Conservation (phyloP, 768 basidiomycete genomes). For the Lactarius trivialis region DNA sequence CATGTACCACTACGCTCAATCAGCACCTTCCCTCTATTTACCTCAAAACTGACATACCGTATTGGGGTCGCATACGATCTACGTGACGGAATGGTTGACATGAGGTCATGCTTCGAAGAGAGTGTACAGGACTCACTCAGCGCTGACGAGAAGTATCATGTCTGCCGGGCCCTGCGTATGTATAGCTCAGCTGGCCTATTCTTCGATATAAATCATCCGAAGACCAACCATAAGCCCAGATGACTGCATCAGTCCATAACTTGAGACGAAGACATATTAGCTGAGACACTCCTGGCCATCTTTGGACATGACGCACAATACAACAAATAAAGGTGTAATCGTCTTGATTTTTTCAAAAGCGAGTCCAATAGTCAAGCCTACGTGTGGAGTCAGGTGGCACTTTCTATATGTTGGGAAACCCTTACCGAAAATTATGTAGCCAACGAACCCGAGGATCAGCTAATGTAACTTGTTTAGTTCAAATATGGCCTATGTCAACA, state of each 20-base stretch:
- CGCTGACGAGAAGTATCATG: constrained; percentile 59
- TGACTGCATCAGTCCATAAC: constrained; percentile 68
- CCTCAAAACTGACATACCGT: constrained; percentile 33
- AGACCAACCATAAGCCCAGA: neutral
- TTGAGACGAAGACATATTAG: constrained; percentile 22
- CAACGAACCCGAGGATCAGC: constrained; percentile 65
- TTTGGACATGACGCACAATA: constrained; percentile 43
- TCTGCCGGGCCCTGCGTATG: constrained; percentile 55
- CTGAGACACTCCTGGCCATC: neutral
- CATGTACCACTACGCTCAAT: constrained; percentile 46
- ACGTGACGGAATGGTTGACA: neutral
- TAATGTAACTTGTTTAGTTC: constrained; percentile 24
- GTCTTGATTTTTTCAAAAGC: constrained; percentile 56
- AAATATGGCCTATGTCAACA: neutral
- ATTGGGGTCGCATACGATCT: constrained; percentile 62
- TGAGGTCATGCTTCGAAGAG: neutral
- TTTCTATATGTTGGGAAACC: constrained; percentile 1
- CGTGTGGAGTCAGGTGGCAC: neutral
- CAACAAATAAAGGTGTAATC: constrained; percentile 57
- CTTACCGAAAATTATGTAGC: constrained; percentile 58
- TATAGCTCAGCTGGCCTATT: neutral
- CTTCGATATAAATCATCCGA: neutral
- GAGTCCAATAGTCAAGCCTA: constrained; percentile 52
- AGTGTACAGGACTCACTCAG: constrained; percentile 43
- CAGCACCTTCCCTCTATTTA: neutral